A percentile compares a stretch with the other conserved stretches of the same genome.
Evolutionary conservation across 2,329 filamentous ascomycete species (phyloP).

Genomic region (Colletotrichum coccodes): DNA sequence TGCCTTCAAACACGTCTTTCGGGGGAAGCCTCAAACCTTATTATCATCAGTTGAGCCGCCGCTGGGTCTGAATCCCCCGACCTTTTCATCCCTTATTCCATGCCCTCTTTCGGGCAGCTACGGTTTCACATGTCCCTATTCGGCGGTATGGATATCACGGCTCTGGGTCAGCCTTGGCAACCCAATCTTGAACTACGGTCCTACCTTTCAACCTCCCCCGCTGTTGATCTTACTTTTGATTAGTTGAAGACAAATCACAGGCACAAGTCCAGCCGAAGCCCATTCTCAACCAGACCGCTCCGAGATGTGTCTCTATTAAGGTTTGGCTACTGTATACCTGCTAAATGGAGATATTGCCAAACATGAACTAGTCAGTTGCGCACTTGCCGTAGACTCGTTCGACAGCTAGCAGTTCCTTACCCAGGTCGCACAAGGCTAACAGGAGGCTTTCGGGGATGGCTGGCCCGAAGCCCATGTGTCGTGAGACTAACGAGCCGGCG

Average conservation of each 20-base stretch:
- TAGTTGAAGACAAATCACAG: background rate
- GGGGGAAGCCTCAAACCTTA: conserved; percentile 13
- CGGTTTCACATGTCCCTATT: conserved; percentile 24
- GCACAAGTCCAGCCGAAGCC: background rate
- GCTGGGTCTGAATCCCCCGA: background rate
- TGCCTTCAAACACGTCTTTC: conserved; percentile 12
- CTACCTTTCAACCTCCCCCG: background rate
- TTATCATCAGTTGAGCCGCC: conserved; percentile 14
- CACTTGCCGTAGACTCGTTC: background rate
- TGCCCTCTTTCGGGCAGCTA: conserved; percentile 3
- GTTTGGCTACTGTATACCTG: conserved; percentile 1
- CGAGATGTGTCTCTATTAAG: conserved; percentile 3
- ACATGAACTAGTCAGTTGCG: background rate
- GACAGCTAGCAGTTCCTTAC: background rate
- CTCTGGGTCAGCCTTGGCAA: background rate
- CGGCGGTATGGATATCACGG: background rate
- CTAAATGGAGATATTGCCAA: background rate
- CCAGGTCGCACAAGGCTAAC: background rate
- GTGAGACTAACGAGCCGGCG: background rate
- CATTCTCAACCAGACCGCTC: conserved; percentile 5
- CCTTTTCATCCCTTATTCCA: background rate
- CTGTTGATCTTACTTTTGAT: background rate
- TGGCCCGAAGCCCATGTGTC: background rate
- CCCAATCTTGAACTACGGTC: background rate
- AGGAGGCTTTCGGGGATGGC: conserved; percentile 11